Evolutionary conservation across 257 asterid species (phyloP), one percentile per base, ranked within the genome.

Genomic region (Sherardia arvensis): DNA sequence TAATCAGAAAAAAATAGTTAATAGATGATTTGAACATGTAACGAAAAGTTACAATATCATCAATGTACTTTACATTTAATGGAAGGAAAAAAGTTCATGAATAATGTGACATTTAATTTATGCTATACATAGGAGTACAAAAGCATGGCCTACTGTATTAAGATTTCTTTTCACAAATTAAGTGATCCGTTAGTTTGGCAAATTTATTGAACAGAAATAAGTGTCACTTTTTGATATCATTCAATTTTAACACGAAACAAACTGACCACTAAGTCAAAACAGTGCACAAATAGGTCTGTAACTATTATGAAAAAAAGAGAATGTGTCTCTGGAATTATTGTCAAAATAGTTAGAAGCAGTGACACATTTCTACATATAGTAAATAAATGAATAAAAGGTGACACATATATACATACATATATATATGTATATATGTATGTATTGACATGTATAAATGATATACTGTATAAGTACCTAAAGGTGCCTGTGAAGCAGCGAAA

Each of bases 401-500:
- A 33, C 9, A 33, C 1, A 33, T 3, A 33, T 33, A 33, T 6
- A 6, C 10, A 33, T 8, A 33, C 7, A 32, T 32, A 32, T 32
- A 32, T 32, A 32, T 32, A 32, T 32, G 7, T 32, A 32, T 32
- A 32, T 32, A 32, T 32, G 36, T 32, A 4, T 32, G 7, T 32
- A 32, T 32, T 32, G 7, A 3, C 7, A 32, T 33, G 1, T 33
- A 7, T 33, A 1, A 7, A 8, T 8, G 9, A 38, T 40, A 5
- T 40, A 29, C 5, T n/a, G 4, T 3, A 1, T 15, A 12, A 0
- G 25, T 60, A 89, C 97, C 91, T 33, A 68, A 71, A 36, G 86
- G 77, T 32, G 74, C 72, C 33, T 73, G 82, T 61, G 88, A 76
- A 71, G 90, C 80, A 15, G 85, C 71, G 20, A 87, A 78, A 17